Evolutionary conservation across 2,329 filamentous ascomycete species (phyloP), one percentile per base, ranked within the genome.

Genomic region (Paecilomyces dactylethromorphus): DNA sequence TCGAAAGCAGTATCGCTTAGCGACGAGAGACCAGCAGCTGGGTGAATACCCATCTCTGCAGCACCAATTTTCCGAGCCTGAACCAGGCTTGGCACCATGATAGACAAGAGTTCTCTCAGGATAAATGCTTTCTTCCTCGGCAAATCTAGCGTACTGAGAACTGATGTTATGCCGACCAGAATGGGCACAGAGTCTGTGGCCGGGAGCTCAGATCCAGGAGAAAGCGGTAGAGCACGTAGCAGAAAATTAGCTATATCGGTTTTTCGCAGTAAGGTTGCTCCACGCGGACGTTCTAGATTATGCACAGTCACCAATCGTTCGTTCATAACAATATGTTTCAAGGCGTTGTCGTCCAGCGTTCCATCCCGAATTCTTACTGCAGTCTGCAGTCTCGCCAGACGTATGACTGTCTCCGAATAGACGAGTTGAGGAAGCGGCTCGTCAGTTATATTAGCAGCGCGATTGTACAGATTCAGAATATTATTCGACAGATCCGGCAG

Each of bases 31-130:
- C 91, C 92, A 10, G 93, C 91, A 18, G 93, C 93, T 49, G 94
- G 94, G 75, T 97, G 93, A 35, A 99, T 91, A 3, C 93, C 94
- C 68, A 94, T 90, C 70, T 97, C 94, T n/a, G 94, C 92, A 49
- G 94, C 94, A 32, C 93, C 93, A 54, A 93, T 84, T 53, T 95
- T 97, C 45, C 94, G 85, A 15, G 94, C 94, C 74, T 97, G 91
- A 3, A 96, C 88, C 8, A 99, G 81, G 2, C 90, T 92, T 33
- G 87, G 88, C 56, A 95, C 90, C 49, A 97, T 81, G 15, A 92
- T 87, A 3, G 87, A 88, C 8, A 99, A 83, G 55, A 97, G 82
- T 68, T 97, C 92, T 65, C 90, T 87, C 66, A 96, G 83, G 0
- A 97, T 86, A 76, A 97, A 89, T 3, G 90, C 92, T 74, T 95